Evolutionary conservation across 129 eudicot species (phyloP), one percentile per base, ranked within the genome.

Genomic region (Tagetes erecta): DNA sequence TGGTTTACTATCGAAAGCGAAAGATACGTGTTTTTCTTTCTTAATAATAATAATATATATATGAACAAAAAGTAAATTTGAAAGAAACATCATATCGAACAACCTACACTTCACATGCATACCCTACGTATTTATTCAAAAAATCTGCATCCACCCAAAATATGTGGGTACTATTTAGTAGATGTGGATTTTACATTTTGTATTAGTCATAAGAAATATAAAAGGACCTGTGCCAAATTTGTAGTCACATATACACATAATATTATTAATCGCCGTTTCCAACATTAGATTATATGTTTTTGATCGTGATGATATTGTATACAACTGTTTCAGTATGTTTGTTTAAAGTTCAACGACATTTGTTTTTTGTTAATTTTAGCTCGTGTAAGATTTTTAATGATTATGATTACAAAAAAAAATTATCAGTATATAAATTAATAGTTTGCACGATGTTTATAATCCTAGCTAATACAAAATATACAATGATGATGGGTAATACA

Each of bases 81-180:
- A 56, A 56, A 30, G 34, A 27, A 6, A 2, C 27, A 10, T 56
- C 12, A 2, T 27, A 10, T 56, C 12, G 13, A 56, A 30, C 38
- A 30, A 56, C 6, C 12, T 6, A 30, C 37, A 12, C 63, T 56
- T 20, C 35, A 56, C 30, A 12, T 20, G 27, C 36, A 56, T 56
- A 31, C 63, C 63, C 63, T 6, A 56, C 9, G 63, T 56, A 56
- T 27, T 6, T 56, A 56, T 27, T 53, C 7, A 14, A 53, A 56
- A 56, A 56, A 27, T 33, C 62, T 30, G 8, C 63, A 56, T 56
- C 63, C 63, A 56, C 63, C 34, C 37, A 56, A 56, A 56, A 30
- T 56, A 56, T 56, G 38, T 30, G 63, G 63, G 63, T 56, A 12
- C 1, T 6, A 56, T 30, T 20, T 20, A 20, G 37, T 30, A 8